Evolutionary conservation across 1,284 basidiomycete species (phyloP), one percentile per base, ranked within the genome.

Genomic region (Cutaneotrichosporon mucoides): DNA sequence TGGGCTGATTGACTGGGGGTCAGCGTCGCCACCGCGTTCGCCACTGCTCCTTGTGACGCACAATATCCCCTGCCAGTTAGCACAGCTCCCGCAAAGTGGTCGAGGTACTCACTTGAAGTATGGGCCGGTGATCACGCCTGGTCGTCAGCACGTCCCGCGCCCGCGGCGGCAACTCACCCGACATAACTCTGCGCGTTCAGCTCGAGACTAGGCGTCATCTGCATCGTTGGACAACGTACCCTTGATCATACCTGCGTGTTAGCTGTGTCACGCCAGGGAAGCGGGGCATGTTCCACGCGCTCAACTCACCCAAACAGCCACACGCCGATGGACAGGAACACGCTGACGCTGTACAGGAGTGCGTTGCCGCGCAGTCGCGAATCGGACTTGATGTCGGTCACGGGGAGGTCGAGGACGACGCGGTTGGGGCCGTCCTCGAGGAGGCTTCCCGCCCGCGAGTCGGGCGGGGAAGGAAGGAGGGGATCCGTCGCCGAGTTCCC

Each of bases 81-180:
- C 57, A 38, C 13, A 7, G 15, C 34, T 4, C 10, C 6, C 37
- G 40, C 34, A 42, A 6, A 37, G 16, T 40, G 38, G 9, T 9
- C 38, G 38, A 8, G 15, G 35, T 10, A 72, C 71, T 62, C 52
- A 70, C 68, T 84, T 86, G 79, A 97, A 96, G 76, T 93, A 86
- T 34, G 92, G 91, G 0, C 91, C 90, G 16, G 94, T 98, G 76
- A 98, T 95, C 69, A 96, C 87, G 37, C 92, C 92, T 66, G 48
- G 5, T 13, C 35, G 53, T 64, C 35, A 70, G 62, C 49, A n/a
- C 36, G 34, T 36, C 24, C 34, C 34, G 11, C 34, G 13, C 8
- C 5, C 34, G 33, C 46, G 24, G 36, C 41, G 48, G 59, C 2
- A 48, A 57, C 61, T 61, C 56, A 73, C 77, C 78, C 37, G 74